Conservation (phyloP, 169 alveolate genomes). For the Cryptosporidium parvum region DNA sequence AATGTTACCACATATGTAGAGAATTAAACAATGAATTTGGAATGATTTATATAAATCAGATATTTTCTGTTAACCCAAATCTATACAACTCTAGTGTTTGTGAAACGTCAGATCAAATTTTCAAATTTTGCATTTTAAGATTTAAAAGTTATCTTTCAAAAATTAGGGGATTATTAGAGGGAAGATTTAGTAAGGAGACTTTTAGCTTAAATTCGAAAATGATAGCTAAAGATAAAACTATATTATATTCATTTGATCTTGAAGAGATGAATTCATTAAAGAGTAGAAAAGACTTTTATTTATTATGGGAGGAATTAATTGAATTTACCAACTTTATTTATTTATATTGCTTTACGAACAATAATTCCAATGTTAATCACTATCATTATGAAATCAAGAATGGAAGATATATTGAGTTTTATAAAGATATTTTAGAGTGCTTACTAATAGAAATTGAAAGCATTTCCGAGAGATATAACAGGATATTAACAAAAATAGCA, state of each 20-base stretch:
- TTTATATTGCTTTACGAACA: constrained; percentile 32
- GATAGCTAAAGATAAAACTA: not conserved
- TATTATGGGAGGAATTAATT: constrained; percentile 21
- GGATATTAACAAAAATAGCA: not conserved
- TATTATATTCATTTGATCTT: not conserved
- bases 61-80: constrained; percentile 38
- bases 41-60: constrained; percentile 39
- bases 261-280: constrained; percentile 12
- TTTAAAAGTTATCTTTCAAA: not conserved
- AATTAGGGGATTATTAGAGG: not conserved
- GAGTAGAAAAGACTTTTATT: not conserved
- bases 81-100: not conserved
- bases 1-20: not conserved
- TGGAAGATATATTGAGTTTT: not conserved
- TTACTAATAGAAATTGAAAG: constrained; percentile 4
- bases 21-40: constrained; percentile 15
- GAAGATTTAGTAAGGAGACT: not conserved
- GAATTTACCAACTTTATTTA: constrained; percentile 41
- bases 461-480: constrained; percentile 1
- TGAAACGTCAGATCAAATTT: not conserved
- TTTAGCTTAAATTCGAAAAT: constrained; percentile 13
- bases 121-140: not conserved
- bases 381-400: not conserved
- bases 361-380: not conserved
- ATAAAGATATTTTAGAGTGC: constrained; percentile 5